Evolutionary conservation across 169 alveolate species (phyloP).

Genomic region (Cryptosporidium bovis): DNA sequence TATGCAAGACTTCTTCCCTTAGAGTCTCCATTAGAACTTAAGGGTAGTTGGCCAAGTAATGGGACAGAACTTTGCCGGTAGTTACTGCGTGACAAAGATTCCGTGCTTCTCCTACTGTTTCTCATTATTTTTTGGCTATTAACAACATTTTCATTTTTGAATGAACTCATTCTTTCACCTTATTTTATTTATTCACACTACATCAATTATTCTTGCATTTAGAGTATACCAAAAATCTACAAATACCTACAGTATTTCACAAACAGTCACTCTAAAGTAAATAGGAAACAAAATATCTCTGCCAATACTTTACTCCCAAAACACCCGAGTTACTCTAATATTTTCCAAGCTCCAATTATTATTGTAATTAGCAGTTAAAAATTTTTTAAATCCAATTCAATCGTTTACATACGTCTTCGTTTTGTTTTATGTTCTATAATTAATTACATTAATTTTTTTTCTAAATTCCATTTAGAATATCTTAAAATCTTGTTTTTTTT

Average conservation of each 20-base stretch:
- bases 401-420: neutral
- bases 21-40: neutral
- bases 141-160: constrained; percentile 8
- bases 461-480: constrained; percentile 14
- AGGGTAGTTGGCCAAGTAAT: constrained; percentile 28
- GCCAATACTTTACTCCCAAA: too few species aligned
- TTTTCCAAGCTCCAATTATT: too few species aligned
- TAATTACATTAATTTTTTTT: constrained; percentile 11
- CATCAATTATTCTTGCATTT: neutral
- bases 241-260: too few species aligned
- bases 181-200: constrained; percentile 7
- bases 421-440: constrained; percentile 3
- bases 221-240: too few species aligned
- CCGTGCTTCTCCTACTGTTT: constrained; percentile 37
- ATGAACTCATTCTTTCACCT: constrained; percentile 29
- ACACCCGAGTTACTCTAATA: too few species aligned
- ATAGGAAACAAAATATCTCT: too few species aligned
- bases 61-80: constrained; percentile 65
- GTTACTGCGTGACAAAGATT: neutral
- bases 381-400: too few species aligned
- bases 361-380: too few species aligned
- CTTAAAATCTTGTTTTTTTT: constrained; percentile 18
- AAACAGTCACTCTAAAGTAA: too few species aligned
- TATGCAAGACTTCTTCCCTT: neutral
- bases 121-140: neutral